A percentile compares a stretch with the other conserved stretches of the same genome.
These are phyloP conservation scores for Polyplosphaeria fusca DNA, from an alignment of 495 filamentous ascomycete species.

Conservation along the genomic window DNA sequence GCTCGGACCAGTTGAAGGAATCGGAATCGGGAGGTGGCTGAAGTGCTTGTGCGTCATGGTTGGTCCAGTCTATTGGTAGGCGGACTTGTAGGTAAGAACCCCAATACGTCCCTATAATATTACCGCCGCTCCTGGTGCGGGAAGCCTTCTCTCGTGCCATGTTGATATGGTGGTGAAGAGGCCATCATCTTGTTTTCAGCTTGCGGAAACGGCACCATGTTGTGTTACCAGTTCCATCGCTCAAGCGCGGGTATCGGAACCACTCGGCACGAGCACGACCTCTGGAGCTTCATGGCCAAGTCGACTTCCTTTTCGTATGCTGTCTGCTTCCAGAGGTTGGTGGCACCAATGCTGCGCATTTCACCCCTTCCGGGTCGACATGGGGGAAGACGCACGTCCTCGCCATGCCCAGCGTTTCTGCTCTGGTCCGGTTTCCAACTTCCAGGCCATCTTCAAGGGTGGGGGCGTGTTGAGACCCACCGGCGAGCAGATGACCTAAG, in stretches of 20 bases:
- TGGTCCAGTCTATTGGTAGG: conserved; percentile 19
- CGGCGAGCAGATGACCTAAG: conserved; percentile 7
- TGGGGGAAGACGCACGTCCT: too few relatives aligned
- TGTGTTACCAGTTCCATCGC: conserved; percentile 19
- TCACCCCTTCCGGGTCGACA: too few relatives aligned
- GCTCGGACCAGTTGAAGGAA: conserved; percentile 30
- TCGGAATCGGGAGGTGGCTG: conserved; percentile 29
- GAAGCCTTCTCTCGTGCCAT: conserved; percentile 22
- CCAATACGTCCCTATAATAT: conserved; percentile 15
- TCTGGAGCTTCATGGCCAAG: neutral
- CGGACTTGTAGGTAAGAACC: conserved; percentile 6
- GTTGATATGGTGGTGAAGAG: conserved; percentile 7
- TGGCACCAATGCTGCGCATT: conserved; percentile 16
- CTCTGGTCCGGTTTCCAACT: too few relatives aligned
- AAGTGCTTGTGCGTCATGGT: conserved; percentile 26
- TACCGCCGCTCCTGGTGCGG: conserved; percentile 9
- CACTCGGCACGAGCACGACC: conserved; percentile 7
- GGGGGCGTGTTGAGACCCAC: too few relatives aligned
- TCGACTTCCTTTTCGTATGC: conserved; percentile 14
- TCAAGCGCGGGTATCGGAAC: conserved; percentile 14
- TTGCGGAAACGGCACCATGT: conserved; percentile 21
- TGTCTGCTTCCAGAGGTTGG: too few relatives aligned
- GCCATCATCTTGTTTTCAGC: conserved; percentile 14
- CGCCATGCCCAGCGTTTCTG: too few relatives aligned
- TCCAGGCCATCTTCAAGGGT: too few relatives aligned